Conservation (phyloP, 495 filamentous ascomycete species). For the Daldinia childiae region DNA sequence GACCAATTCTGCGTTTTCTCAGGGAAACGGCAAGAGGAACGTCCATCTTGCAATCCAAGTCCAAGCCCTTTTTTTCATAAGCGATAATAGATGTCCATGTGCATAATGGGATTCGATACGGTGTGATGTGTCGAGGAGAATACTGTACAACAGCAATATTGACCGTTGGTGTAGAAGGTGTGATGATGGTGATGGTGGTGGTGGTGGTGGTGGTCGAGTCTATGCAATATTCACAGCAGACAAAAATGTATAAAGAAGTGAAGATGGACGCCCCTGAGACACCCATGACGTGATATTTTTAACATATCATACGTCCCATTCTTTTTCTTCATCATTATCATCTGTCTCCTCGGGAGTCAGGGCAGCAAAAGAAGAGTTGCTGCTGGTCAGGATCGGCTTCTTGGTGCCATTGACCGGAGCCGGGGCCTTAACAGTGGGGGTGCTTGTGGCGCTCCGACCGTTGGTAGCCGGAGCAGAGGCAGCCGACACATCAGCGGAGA, state of each 20-base stretch:
- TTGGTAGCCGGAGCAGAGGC: constrained; percentile 35
- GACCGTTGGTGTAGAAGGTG: constrained; percentile 11
- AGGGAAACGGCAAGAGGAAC: constrained; percentile 4
- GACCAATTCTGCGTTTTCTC: constrained; percentile 11
- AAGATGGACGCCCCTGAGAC: constrained; percentile 4
- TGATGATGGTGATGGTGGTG: background rate
- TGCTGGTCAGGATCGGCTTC: constrained; percentile 45
- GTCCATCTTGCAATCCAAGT: constrained; percentile 31
- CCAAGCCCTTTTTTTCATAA: constrained; percentile 26
- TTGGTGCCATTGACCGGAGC: constrained; percentile 49
- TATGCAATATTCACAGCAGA: constrained; percentile 37
- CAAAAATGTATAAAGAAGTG: constrained; percentile 43
- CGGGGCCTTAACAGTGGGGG: constrained; percentile 43
- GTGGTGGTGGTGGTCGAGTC: constrained; percentile 8
- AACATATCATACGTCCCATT: constrained; percentile 59
- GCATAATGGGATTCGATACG: constrained; percentile 13
- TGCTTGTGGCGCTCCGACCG: constrained; percentile 32
- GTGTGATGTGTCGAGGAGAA: constrained; percentile 14
- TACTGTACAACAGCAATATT: constrained; percentile 38
- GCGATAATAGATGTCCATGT: constrained; percentile 22
- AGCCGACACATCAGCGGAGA: constrained; percentile 39
- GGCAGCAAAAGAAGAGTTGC: constrained; percentile 59
- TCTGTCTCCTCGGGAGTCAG: constrained; percentile 53
- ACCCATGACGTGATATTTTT: background rate
- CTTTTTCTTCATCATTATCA: constrained; percentile 56